Evolutionary conservation across 2,329 filamentous ascomycete genomes (phyloP).

Genomic region (Colletotrichum coccodes): DNA sequence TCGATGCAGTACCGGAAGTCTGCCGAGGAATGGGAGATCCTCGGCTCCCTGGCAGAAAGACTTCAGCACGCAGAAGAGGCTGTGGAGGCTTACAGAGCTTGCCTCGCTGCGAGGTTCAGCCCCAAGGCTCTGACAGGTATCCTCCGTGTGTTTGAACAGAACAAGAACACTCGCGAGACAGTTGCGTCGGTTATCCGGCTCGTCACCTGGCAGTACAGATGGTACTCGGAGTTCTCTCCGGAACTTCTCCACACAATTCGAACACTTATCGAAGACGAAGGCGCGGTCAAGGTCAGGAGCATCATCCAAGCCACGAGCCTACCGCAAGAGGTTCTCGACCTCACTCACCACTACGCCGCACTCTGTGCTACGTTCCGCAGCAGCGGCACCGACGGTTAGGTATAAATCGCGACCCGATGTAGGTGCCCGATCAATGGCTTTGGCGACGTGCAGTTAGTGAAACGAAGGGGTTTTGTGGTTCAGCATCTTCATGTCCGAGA

Average conservation of each 20-base stretch:
- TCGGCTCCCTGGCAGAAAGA: slow-evolving; percentile 90
- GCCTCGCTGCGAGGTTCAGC: slow-evolving; percentile 87
- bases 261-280: slow-evolving; percentile 95
- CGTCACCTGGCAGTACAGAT: slow-evolving; percentile 98
- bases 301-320: slow-evolving; percentile 97
- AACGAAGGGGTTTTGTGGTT: slow-evolving; percentile 3
- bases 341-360: slow-evolving; percentile 96
- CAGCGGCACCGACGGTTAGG: slow-evolving; percentile 86
- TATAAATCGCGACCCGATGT: neutral
- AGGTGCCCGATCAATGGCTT: neutral
- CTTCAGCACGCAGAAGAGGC: slow-evolving; percentile 93
- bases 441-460: neutral
- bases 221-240: slow-evolving; percentile 99
- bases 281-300: slow-evolving; percentile 94
- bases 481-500: slow-evolving; percentile 2
- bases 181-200: slow-evolving; percentile 88
- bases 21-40: slow-evolving; percentile 97
- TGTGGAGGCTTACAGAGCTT: slow-evolving; percentile 91
- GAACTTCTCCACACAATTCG: slow-evolving; percentile 88
- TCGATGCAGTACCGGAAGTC: slow-evolving; percentile 97
- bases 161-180: slow-evolving; percentile 82
- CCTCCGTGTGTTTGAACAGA: slow-evolving; percentile 80
- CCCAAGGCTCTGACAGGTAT: slow-evolving; percentile 92
- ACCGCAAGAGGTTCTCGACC: slow-evolving; percentile 89
- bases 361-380: slow-evolving; percentile 95